Base-by-base conservation (phyloP, 352 stramenopile species). In the Pythium apleroticum region DNA sequence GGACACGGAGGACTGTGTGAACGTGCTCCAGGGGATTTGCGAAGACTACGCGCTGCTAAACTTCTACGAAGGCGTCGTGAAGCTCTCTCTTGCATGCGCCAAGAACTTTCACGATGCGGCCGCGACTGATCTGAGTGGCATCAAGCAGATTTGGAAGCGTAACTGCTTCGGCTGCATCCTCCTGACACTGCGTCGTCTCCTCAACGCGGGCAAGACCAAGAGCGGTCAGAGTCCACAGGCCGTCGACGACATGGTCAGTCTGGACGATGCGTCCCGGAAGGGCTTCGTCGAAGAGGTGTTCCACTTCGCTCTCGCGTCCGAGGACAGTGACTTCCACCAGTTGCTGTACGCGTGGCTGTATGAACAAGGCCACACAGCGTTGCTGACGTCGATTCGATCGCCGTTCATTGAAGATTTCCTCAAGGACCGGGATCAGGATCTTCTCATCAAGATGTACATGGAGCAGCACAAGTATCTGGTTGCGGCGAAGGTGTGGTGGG, bases 391-490 rank as follows among this genome's bases (percentile, higher is more conserved):
- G 14, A 84, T 93, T 54, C 77, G 80, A 25, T 92, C 82, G 43
- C 61, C 78, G 11, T 92, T 81, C 62, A 92, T 94, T 59, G 87
- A 96, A 71, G 80, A 84, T 7, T 96, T 93, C 56, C 54, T 96
- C 24, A 89, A 94, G 68, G 76, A 81, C 49, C 89, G 89, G 59
- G 86, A 96, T 56, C 81, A 93, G 66, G 85, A 96, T 65, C 62
- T 96, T 35, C 78, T 96, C 11, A 78, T 96, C 37, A 88, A 92
- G 66, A 74, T 90, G 46, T 94, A 96, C 66, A 92, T 96, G 83
- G 80, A 93, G 20, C 85, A 94, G 57, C 81, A 88, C 24, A 92
- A 91, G 65, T 96, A 92, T 63, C 71, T 96, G 24, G 70, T 90
- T 8, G 87, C 87, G 0, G 87, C 87, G 0, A 92, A 94, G 61